Evolutionary conservation across 306 rosid genomes (phyloP).

Genomic region (Gastrolobium villosum): DNA sequence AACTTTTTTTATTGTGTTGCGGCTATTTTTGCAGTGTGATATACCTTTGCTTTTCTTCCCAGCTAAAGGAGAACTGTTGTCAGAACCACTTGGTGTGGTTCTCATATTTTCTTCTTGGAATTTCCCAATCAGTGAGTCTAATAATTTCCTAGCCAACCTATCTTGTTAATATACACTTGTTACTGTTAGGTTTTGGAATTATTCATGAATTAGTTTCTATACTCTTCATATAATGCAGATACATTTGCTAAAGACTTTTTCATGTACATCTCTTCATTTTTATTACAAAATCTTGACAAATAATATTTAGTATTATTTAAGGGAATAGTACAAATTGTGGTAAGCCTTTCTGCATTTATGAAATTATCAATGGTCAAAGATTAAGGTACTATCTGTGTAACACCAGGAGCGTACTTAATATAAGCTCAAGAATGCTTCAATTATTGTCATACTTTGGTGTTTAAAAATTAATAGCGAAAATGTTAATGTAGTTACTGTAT

Average conservation of each 20-base stretch:
- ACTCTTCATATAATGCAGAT: neutral
- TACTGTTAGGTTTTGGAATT: neutral
- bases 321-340: neutral
- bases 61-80: slow-evolving; percentile 68
- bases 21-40: slow-evolving; percentile 49
- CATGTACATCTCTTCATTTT: neutral
- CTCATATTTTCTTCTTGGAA: slow-evolving; percentile 91
- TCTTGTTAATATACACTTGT: neutral
- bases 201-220: neutral
- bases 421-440: slow-evolving; percentile 20
- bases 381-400: neutral
- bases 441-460: neutral
- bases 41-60: slow-evolving; percentile 79
- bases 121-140: slow-evolving; percentile 85
- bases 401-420: neutral
- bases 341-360: neutral
- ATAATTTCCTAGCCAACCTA: slow-evolving; percentile 7
- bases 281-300: neutral
- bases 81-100: slow-evolving; percentile 91
- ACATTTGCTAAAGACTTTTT: neutral
- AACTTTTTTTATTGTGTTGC: slow-evolving; percentile 24
- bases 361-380: slow-evolving; percentile 8
- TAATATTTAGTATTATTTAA: neutral
- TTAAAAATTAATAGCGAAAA: neutral
- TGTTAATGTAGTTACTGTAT: slow-evolving; percentile 1